Evolutionary conservation across 176 grass and related monocot genomes (phyloP).

Genomic region (Lolium rigidum): DNA sequence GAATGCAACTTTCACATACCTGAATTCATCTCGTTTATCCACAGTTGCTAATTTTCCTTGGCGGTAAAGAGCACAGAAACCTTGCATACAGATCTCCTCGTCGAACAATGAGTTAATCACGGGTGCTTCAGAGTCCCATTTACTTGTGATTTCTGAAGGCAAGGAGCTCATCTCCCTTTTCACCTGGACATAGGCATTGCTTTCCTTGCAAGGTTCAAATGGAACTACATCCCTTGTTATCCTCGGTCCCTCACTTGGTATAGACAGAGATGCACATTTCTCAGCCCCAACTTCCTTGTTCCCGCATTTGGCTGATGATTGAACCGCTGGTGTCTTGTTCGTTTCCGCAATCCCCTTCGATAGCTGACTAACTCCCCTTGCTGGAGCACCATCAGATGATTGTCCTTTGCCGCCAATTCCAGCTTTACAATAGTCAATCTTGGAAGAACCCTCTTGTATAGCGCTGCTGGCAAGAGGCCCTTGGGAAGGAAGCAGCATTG

Average conservation of each 20-base stretch:
- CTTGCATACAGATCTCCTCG: slow-evolving; percentile 29
- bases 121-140: slow-evolving; percentile 1
- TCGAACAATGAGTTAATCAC: background rate
- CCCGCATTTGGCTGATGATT: slow-evolving; percentile 3
- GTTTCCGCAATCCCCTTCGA: background rate
- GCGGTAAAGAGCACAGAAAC: slow-evolving; percentile 45
- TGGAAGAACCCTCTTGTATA: slow-evolving; percentile 17
- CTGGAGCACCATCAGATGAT: slow-evolving; percentile 21
- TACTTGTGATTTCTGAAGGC: background rate
- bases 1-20: slow-evolving; percentile 34
- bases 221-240: background rate
- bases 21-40: background rate
- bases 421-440: background rate
- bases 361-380: background rate
- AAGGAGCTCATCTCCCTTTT: slow-evolving; percentile 4
- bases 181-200: slow-evolving; percentile 9
- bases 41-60: slow-evolving; percentile 17
- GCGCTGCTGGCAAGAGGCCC: background rate
- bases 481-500: background rate
- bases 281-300: background rate
- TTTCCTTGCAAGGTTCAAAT: slow-evolving; percentile 20
- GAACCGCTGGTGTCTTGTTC: slow-evolving; percentile 1
- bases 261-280: slow-evolving; percentile 7
- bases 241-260: background rate
- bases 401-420: background rate